These are phyloP conservation scores for Eremomyces bilateralis DNA, from an alignment of 495 filamentous ascomycete genomes.

Conservation along the genomic window DNA sequence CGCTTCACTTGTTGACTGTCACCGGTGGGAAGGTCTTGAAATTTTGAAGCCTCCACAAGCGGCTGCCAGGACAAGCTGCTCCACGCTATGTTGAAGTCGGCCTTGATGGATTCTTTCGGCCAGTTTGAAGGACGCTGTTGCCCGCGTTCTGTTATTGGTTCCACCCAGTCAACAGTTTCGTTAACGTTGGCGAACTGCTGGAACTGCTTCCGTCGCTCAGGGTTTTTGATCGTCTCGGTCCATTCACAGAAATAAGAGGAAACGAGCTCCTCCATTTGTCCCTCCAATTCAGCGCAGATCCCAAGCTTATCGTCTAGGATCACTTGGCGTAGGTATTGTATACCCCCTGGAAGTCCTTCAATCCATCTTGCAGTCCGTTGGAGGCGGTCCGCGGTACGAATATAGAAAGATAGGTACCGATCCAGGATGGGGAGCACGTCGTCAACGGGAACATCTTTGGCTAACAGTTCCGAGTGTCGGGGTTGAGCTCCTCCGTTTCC, in stretches of 20 bases:
- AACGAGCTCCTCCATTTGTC: constrained; percentile 77
- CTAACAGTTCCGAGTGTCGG: constrained; percentile 61
- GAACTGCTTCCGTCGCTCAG: constrained; percentile 50
- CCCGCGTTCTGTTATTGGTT: constrained; percentile 49
- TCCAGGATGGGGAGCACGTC: constrained; percentile 76
- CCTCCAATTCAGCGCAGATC: constrained; percentile 67
- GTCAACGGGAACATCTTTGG: constrained; percentile 72
- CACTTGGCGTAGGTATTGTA: constrained; percentile 65
- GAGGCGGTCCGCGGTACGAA: constrained; percentile 85
- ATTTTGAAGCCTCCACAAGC: constrained; percentile 50
- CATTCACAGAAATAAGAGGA: constrained; percentile 89
- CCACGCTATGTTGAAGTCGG: constrained; percentile 67
- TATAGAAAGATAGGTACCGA: constrained; percentile 89
- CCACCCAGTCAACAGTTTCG: constrained; percentile 51
- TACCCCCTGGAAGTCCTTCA: constrained; percentile 67
- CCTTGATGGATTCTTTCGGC: constrained; percentile 43
- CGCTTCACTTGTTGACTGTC: constrained; percentile 56
- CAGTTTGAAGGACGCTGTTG: constrained; percentile 69
- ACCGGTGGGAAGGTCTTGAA: constrained; percentile 50
- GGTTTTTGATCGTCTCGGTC: constrained; percentile 62
- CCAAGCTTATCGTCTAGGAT: constrained; percentile 78
- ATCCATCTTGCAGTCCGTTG: constrained; percentile 90
- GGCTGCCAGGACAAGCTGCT: constrained; percentile 63
- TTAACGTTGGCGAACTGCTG: constrained; percentile 71
- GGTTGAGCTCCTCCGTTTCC: constrained; percentile 88